These are phyloP conservation scores for Rhodotorula sp. DNA, from an alignment of 1,284 basidiomycete species.

Conservation along the genomic window DNA sequence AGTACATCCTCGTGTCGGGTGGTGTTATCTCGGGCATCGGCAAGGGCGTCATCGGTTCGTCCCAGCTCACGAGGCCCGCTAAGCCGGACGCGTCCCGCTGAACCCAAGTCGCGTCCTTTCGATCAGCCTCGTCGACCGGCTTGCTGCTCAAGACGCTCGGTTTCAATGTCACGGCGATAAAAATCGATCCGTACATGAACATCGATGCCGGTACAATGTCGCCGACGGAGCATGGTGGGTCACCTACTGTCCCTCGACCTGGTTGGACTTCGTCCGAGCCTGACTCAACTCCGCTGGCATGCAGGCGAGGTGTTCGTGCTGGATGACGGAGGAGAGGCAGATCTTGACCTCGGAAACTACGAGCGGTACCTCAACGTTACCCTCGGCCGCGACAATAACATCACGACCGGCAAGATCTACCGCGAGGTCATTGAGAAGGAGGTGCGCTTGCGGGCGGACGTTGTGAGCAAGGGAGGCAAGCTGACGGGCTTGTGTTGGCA, in stretches of 20 bases:
- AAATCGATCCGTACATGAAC: conserved; percentile 99
- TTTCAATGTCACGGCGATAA: conserved; percentile 96
- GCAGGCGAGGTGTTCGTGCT: conserved; percentile 96
- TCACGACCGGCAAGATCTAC: conserved; percentile 98
- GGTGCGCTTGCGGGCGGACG: conserved; percentile 55
- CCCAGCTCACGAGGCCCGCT: neutral
- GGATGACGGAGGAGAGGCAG: conserved; percentile 98
- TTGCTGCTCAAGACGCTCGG: conserved; percentile 92
- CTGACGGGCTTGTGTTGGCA: conserved; percentile 46
- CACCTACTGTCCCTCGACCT: neutral
- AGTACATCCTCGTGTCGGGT: conserved; percentile 51
- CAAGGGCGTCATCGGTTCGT: conserved; percentile 52
- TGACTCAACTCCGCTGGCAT: neutral
- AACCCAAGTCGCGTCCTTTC: neutral
- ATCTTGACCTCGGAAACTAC: conserved; percentile 97
- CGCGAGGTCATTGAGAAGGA: conserved; percentile 96
- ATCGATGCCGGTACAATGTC: conserved; percentile 99
- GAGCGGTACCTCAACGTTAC: conserved; percentile 97
- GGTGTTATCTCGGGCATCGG: conserved; percentile 55
- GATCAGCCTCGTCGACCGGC: conserved; percentile 85
- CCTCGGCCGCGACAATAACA: conserved; percentile 91
- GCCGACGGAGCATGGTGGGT: conserved; percentile 92
- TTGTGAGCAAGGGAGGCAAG: neutral
- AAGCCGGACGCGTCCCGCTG: neutral
- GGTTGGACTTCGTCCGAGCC: neutral